Conservation (phyloP, 1,139 yeast genomes). For the Casaregolazyma lundiana region DNA sequence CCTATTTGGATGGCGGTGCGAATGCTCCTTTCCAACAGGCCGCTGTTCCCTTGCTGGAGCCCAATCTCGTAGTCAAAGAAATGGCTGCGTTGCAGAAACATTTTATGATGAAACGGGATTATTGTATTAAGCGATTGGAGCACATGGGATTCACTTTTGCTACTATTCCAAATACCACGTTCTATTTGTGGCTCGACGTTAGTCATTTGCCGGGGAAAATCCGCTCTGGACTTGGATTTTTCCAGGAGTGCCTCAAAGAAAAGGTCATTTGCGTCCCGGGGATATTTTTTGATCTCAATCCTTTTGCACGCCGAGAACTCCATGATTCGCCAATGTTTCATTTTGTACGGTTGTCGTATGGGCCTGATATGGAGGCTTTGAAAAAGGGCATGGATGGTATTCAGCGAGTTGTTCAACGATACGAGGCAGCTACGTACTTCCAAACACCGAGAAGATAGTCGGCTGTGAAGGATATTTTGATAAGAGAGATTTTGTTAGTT, state of each 20-base stretch:
- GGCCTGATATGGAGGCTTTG: conserved; percentile 54
- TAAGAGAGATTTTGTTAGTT: too few relatives aligned
- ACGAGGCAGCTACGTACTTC: conserved; percentile 1
- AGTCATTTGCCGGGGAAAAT: conserved; percentile 57
- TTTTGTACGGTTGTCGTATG: conserved; percentile 59
- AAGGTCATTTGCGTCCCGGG: conserved; percentile 65
- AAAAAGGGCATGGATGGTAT: conserved; percentile 65
- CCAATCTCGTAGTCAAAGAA: conserved; percentile 47
- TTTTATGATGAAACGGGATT: conserved; percentile 59
- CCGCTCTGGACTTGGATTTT: conserved; percentile 59
- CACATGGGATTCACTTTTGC: conserved; percentile 56
- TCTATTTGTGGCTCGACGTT: conserved; percentile 60
- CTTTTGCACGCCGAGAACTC: conserved; percentile 56
- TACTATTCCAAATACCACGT: conserved; percentile 57
- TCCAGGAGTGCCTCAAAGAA: conserved; percentile 65
- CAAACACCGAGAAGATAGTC: conserved; percentile 24
- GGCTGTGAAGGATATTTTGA: too few relatives aligned
- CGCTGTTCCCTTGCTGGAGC: conserved; percentile 55
- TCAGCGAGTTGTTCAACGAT: conserved; percentile 45
- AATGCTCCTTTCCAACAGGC: conserved; percentile 64
- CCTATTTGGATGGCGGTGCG: conserved; percentile 62
- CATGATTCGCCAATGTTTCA: conserved; percentile 64
- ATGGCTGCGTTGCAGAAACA: conserved; percentile 60
- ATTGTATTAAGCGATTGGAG: conserved; percentile 47
- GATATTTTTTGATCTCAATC: conserved; percentile 61